A percentile compares a stretch with the other conserved stretches of the same genome.
Evolutionary conservation across 768 basidiomycete species (phyloP).

Genomic region (Pisolithus microcarpus): DNA sequence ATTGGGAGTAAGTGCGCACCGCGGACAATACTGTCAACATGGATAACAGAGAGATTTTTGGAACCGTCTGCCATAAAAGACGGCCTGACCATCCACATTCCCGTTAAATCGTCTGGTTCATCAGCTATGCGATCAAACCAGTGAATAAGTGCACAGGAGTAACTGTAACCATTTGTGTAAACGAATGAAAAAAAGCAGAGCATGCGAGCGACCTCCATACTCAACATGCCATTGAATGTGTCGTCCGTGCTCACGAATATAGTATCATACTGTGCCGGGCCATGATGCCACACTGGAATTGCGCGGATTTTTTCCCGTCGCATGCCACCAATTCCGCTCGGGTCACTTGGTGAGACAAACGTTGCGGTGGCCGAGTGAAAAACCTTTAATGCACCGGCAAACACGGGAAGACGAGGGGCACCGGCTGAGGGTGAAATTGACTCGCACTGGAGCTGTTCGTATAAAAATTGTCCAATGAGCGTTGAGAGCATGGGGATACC

Average conservation of each 20-base stretch:
- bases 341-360: background rate
- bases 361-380: background rate
- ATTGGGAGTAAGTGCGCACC: slow-evolving; percentile 14
- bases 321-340: slow-evolving; percentile 15
- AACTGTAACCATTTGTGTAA: background rate
- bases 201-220: slow-evolving; percentile 19
- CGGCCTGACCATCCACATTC: slow-evolving; percentile 17
- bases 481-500: background rate
- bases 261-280: slow-evolving; percentile 23
- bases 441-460: background rate
- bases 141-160: slow-evolving; percentile 16
- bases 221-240: slow-evolving; percentile 14
- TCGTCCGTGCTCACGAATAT: slow-evolving; percentile 17
- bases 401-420: background rate
- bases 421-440: background rate
- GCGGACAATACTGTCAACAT: slow-evolving; percentile 11
- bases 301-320: slow-evolving; percentile 23
- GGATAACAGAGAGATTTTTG: slow-evolving; percentile 5
- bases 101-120: slow-evolving; percentile 12
- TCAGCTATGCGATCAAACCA: slow-evolving; percentile 13
- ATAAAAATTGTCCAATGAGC: background rate
- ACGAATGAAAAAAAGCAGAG: slow-evolving; percentile 13
- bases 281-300: slow-evolving; percentile 23
- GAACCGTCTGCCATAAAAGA: slow-evolving; percentile 1
- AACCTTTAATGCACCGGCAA: background rate